Evolutionary conservation across 163 green algal genomes (phyloP), one percentile per base, ranked within the genome.

Genomic region (Scenedesmus sp.): DNA sequence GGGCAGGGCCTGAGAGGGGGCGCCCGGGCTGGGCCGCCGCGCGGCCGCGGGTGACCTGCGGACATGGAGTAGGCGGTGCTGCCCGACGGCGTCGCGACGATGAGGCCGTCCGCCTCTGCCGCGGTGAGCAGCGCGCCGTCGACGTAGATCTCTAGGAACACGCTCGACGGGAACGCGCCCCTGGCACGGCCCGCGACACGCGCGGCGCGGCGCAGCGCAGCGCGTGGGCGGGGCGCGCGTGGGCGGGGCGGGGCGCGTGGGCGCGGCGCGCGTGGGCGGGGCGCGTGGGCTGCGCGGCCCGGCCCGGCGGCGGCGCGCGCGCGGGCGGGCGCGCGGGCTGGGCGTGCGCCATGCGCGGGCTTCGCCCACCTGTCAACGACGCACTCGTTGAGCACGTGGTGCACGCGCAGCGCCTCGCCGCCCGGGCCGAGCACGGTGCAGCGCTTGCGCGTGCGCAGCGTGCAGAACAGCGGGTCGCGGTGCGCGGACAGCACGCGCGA

Each of bases 1-100:
- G n/a, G n/a, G n/a, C n/a, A n/a, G n/a, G n/a, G n/a, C n/a, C n/a
- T n/a, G n/a, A n/a, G n/a, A n/a, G n/a, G n/a, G n/a, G n/a, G n/a
- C n/a, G n/a, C n/a, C n/a, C n/a, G n/a, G n/a, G n/a, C n/a, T n/a
- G n/a, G n/a, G n/a, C n/a, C n/a, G n/a, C n/a, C n/a, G n/a, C n/a
- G n/a, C 39, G 10, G 39, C 10, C 39, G 39, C 39, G 7, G 92
- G 0, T 94, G 93, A 7, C 94, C 94, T 48, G 88, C 91, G 1
- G 83, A 92, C 92, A 97, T 94, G 75, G 63, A 89, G 87, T 98
- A 98, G 10, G 93, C 95, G 2, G 95, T 98, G 17, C 85, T 94
- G 47, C 95, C 95, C 22, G 87, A 94, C 36, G 95, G 94, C 4
- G 94, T 97, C n/a, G 91, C 87, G 33, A 97, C 93, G 87, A 98